These are phyloP conservation scores for Macrophomina pseudophaseolina DNA, from an alignment of 2,329 filamentous ascomycete genomes.

Conservation along the genomic window DNA sequence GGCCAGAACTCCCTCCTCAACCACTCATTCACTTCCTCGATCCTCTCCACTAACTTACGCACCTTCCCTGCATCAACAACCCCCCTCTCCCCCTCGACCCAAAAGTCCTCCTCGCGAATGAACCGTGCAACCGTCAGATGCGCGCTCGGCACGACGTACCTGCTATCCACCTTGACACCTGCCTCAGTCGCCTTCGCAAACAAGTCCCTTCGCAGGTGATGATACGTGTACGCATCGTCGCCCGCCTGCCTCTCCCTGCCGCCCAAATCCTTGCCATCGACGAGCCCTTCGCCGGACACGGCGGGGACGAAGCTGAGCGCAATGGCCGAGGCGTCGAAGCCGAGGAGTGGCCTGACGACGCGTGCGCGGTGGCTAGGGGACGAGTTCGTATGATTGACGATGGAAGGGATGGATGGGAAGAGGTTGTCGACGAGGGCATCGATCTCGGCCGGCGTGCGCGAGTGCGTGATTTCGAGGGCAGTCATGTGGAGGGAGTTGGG, in stretches of 20 bases:
- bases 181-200: constrained; percentile 57
- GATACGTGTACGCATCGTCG: constrained; percentile 79
- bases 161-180: constrained; percentile 73
- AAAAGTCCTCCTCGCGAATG: constrained; percentile 66
- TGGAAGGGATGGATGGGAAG: constrained; percentile 58
- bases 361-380: constrained; percentile 71
- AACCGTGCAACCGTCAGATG: constrained; percentile 89
- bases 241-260: constrained; percentile 38
- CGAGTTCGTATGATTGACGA: constrained; percentile 72
- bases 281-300: constrained; percentile 51
- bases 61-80: constrained; percentile 59
- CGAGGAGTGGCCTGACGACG: constrained; percentile 80
- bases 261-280: neutral
- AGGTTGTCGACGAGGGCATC: constrained; percentile 64
- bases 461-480: constrained; percentile 82
- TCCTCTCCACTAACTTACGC: constrained; percentile 66
- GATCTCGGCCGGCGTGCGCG: constrained; percentile 72
- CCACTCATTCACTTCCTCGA: constrained; percentile 80
- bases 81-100: constrained; percentile 29
- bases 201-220: constrained; percentile 83
- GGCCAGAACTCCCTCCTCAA: constrained; percentile 75
- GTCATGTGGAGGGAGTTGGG: constrained; percentile 80
- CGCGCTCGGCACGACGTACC: constrained; percentile 87
- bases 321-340: constrained; percentile 83
- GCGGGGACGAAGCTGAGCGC: constrained; percentile 88